phyloP scores from a whole-genome alignment of 495 filamentous ascomycete species.

The Pseudoneurospora amorphoporcata region DNA sequence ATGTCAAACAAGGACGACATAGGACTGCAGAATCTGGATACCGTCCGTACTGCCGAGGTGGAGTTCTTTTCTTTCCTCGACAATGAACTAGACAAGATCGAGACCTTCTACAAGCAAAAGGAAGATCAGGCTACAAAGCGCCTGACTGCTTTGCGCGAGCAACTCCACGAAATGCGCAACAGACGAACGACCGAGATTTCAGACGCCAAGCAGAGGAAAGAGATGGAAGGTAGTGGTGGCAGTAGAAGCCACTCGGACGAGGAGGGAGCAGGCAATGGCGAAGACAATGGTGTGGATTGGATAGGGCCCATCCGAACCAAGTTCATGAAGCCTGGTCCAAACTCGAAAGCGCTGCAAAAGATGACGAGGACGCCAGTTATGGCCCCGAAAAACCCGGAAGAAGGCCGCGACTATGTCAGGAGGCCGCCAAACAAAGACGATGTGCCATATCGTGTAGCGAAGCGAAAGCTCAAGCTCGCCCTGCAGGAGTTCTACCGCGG shows the following conservation, averaged over 20 bases:
- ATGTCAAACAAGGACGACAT: constrained; percentile 14
- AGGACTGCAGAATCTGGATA: constrained; percentile 32
- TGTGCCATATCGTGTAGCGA: constrained; percentile 73
- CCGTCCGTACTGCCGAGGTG: constrained; percentile 46
- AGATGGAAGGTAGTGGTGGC: constrained; percentile 6
- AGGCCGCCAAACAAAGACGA: constrained; percentile 41
- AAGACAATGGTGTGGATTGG: constrained; percentile 20
- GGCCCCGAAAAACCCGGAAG: constrained; percentile 24
- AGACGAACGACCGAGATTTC: constrained; percentile 62
- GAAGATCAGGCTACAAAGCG: constrained; percentile 69
- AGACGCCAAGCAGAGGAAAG: constrained; percentile 24
- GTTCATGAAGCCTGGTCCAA: constrained; percentile 35
- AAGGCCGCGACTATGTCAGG: constrained; percentile 52
- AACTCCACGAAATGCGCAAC: constrained; percentile 82
- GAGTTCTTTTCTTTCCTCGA: constrained; percentile 78
- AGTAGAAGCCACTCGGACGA: constrained; percentile 7
- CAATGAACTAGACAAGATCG: constrained; percentile 71
- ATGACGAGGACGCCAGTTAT: constrained; percentile 32
- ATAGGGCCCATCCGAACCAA: constrained; percentile 33
- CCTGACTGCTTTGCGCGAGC: constrained; percentile 58
- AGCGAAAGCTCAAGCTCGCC: constrained; percentile 81
- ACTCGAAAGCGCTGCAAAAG: constrained; percentile 34
- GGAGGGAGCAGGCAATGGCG: constrained; percentile 1
- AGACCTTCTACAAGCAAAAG: constrained; percentile 72
- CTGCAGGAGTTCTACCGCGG: constrained; percentile 88